Evolutionary conservation across 805 yeast genomes (phyloP), one percentile per base, ranked within the genome.

Genomic region (Candida pseudofarinosa): DNA sequence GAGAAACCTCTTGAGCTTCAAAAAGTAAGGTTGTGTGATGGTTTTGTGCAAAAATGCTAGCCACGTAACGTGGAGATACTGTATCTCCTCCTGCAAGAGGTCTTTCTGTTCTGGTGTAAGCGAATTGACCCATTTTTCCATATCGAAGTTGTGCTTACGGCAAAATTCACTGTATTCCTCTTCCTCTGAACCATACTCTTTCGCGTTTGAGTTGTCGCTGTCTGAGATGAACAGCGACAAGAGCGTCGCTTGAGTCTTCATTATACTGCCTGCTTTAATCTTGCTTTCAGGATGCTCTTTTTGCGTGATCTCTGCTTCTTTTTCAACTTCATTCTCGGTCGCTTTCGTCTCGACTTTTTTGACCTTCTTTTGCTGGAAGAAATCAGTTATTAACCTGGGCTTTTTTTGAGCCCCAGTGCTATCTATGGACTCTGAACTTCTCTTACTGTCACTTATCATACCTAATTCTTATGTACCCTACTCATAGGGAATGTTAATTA

Each of bases 11-110:
- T 91, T 91, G 51, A 93, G 69, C 7, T 76, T 62, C 7, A 90
- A 59, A 55, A 93, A 93, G 59, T 89, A 91, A 3, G 95, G 90
- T 59, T 90, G 88, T 8, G 85, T 81, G 42, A 93, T 71, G 52
- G 90, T 96, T 17, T 67, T 58, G 53, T 81, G 78, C 15, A 93
- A 68, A 1, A 77, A 70, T 3, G 74, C 72, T 17, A 93, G 77
- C 99, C 99, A 93, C 0, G 88, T 71, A 8, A 76, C 75, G 47
- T 87, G 89, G 47, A 93, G 63, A 0, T 87, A 79, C 1, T 69
- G 60, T 33, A 88, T 77, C 59, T 93, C 99, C 7, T 85, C 65
- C 15, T 71, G 60, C 1, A 89, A 71, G 3, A 89, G 66, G 2
- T 62, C 63, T 37, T 55, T 61, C 33, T 79, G 73, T 36, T 80